Evolutionary conservation across 441 rosid species (phyloP), one percentile per base, ranked within the genome.

Genomic region (Cnidoscolus chayamansa): DNA sequence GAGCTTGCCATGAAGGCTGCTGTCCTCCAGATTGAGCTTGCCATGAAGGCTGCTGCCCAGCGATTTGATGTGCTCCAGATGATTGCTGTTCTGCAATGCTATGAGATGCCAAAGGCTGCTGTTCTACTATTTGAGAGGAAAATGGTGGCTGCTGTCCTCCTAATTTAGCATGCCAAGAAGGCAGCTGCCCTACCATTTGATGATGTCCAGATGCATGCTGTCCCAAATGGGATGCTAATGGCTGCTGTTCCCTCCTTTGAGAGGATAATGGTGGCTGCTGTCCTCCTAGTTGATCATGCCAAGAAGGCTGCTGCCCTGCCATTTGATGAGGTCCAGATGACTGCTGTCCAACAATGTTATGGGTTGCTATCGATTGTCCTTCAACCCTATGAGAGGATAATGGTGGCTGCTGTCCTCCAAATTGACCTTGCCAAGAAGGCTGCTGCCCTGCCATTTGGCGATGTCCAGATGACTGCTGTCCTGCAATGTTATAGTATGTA

Each of bases 401-500:
- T 2, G 71, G 54, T 43, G 67, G 64, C 65, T 79, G 86, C 32
- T 81, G 86, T 7, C 71, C 77, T 37, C 65, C 37, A 70, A 63
- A 71, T 16, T 71, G 76, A 72, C 79, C 54, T 32, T 70, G 72
- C 72, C 82, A 73, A 3, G 81, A 78, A 1, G 65, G 80, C 62
- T 76, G 81, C 4, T 70, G 74, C 0, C 73, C 76, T 7, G 70
- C 37, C 54, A 47, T 56, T 47, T 77, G 85, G 67, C 6, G 73
- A 32, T 20, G 71, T 69, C 72, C 76, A 63, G 75, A 58, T 9
- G 79, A 54, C 72, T 73, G 84, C 63, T 78, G 84, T n/a, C 79
- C 61, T 71, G 53, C 58, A 8, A 19, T 37, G 3, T 63, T 74
- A 65, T 74, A 17, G 15, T 71, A 17, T 43, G 70, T 31, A 30